Evolutionary conservation across 768 basidiomycete genomes (phyloP).

Genomic region (Boletus bicolor): DNA sequence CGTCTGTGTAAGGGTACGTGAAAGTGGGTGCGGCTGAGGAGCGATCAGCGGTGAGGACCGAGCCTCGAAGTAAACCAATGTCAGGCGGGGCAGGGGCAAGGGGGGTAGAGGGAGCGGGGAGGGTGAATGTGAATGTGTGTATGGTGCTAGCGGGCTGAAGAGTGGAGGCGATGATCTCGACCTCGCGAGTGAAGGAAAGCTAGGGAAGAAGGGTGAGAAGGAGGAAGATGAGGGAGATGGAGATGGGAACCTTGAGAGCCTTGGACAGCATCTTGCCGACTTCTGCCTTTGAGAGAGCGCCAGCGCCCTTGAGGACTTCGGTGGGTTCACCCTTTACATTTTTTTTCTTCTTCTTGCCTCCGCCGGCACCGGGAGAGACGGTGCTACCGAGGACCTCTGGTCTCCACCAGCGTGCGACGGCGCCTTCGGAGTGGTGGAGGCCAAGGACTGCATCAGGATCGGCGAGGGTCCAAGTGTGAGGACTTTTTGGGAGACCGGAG

Average conservation of each 20-base stretch:
- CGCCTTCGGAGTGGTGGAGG: conserved; percentile 78
- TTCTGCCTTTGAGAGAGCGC: conserved; percentile 80
- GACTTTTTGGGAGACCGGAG: conserved; percentile 84
- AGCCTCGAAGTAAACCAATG: conserved; percentile 57
- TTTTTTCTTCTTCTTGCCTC: conserved; percentile 69
- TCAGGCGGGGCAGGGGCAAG: conserved; percentile 72
- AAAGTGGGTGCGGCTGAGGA: conserved; percentile 66
- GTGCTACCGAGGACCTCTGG: conserved; percentile 89
- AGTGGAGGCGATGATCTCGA: conserved; percentile 93
- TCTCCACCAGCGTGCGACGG: conserved; percentile 86
- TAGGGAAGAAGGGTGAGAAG: conserved; percentile 26
- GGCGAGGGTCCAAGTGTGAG: conserved; percentile 85
- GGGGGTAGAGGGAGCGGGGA: conserved; percentile 73
- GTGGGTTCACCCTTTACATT: conserved; percentile 52
- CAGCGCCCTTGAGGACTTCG: conserved; percentile 69
- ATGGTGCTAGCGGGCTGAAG: conserved; percentile 90
- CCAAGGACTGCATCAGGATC: conserved; percentile 81
- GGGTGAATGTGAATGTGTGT: conserved; percentile 86
- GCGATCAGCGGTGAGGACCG: conserved; percentile 66
- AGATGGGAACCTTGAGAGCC: conserved; percentile 68
- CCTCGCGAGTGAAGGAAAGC: conserved; percentile 90
- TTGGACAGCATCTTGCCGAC: conserved; percentile 90
- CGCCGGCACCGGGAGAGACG: conserved; percentile 79
- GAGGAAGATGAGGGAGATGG: background rate
- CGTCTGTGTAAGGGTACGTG: conserved; percentile 70